These are phyloP conservation scores for Oligophagozyma castellii DNA, from an alignment of 1,139 yeast genomes.

Conservation along the genomic window DNA sequence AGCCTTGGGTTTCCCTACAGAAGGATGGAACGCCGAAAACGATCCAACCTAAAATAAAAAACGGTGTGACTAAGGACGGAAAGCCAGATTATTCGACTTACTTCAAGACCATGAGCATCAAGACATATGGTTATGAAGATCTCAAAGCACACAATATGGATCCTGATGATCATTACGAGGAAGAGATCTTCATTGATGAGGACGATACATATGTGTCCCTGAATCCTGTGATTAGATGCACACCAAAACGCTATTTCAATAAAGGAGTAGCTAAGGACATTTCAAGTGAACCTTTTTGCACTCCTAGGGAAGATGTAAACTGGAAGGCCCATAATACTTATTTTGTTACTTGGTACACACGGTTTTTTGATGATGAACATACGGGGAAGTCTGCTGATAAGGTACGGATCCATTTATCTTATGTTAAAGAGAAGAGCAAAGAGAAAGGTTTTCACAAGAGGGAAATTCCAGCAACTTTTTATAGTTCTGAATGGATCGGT, in stretches of 20 bases:
- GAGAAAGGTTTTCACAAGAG: slow-evolving; percentile 44
- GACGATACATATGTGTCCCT: slow-evolving; percentile 54
- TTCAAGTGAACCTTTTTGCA: slow-evolving; percentile 64
- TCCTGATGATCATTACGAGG: slow-evolving; percentile 41
- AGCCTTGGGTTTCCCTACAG: slow-evolving; percentile 71
- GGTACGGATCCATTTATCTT: slow-evolving; percentile 56
- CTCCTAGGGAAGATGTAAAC: slow-evolving; percentile 49
- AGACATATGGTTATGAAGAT: slow-evolving; percentile 41
- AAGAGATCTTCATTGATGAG: slow-evolving; percentile 44
- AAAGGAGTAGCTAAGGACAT: slow-evolving; percentile 49
- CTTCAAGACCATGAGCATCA: slow-evolving; percentile 56
- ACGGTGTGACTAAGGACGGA: slow-evolving; percentile 52
- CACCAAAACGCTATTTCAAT: slow-evolving; percentile 57
- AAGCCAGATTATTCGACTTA: slow-evolving; percentile 65
- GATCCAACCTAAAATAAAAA: slow-evolving; percentile 55
- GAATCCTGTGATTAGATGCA: slow-evolving; percentile 73
- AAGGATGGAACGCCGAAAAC: slow-evolving; percentile 76
- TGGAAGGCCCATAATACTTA: slow-evolving; percentile 49
- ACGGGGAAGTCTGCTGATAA: slow-evolving; percentile 33
- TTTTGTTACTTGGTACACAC: slow-evolving; percentile 71
- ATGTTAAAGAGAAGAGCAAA: slow-evolving; percentile 39
- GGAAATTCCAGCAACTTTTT: slow-evolving; percentile 40
- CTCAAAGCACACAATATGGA: slow-evolving; percentile 60
- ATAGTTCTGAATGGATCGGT: slow-evolving; percentile 54
- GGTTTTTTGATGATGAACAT: slow-evolving; percentile 33